Evolutionary conservation across 108 stramenopile species (phyloP).

Genomic region (Skeletonema potamos): DNA sequence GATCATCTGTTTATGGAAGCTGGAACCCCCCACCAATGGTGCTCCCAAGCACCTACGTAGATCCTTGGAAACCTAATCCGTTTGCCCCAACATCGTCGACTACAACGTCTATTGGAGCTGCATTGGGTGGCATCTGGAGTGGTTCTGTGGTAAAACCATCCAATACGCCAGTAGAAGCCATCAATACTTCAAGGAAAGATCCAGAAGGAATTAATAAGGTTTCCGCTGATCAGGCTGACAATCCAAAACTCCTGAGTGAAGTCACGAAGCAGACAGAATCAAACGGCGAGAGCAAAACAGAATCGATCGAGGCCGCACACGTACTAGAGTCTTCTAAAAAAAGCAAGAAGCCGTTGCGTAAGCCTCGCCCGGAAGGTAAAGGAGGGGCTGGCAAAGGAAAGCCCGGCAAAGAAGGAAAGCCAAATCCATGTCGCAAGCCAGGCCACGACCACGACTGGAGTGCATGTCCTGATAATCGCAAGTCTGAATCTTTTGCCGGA

Average conservation of each 20-base stretch:
- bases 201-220: neutral
- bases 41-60: conserved; percentile 26
- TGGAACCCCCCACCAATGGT: conserved; percentile 38
- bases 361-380: neutral
- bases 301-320: neutral
- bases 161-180: neutral
- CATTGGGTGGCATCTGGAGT: conserved; percentile 36
- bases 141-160: neutral
- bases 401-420: neutral
- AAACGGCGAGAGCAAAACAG: neutral
- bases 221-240: neutral
- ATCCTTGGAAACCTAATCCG: conserved; percentile 38
- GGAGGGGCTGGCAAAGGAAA: neutral
- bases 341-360: neutral
- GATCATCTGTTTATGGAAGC: conserved; percentile 27
- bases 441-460: neutral
- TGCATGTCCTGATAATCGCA: neutral
- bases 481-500: neutral
- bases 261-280: neutral
- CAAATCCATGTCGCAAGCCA: neutral
- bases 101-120: neutral
- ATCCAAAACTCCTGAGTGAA: neutral
- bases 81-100: conserved; percentile 27
- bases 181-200: neutral
- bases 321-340: neutral